phyloP scores from a whole-genome alignment of 148 eudicot genomes.

The Bassia scoparia region DNA sequence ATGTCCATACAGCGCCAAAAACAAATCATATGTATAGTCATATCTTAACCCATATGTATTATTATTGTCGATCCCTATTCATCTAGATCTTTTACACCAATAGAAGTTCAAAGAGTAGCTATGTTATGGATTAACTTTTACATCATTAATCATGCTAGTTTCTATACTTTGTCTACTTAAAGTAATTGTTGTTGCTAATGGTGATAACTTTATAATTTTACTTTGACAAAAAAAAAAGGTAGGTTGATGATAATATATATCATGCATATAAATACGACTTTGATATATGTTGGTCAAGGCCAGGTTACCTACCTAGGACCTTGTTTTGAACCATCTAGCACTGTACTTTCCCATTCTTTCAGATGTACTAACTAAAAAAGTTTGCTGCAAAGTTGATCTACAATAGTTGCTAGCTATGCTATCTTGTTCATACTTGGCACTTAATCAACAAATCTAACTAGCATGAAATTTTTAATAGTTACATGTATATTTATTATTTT shows the following conservation, averaged over 20 bases:
- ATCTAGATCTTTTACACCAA: too few relatives aligned
- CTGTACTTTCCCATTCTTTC: not conserved
- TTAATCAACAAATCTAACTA: not conserved
- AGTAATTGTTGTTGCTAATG: not conserved
- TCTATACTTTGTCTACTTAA: not conserved
- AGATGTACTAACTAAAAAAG: not conserved
- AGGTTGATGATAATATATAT: not conserved
- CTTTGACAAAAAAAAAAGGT: not conserved
- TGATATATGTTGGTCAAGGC: not conserved
- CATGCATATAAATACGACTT: not conserved
- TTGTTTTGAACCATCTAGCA: not conserved
- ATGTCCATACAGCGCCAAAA: too few relatives aligned
- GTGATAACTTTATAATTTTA: constrained; percentile 1
- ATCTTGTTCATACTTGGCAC: not conserved
- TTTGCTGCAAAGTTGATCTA: not conserved
- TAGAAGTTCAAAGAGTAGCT: not conserved
- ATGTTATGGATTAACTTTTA: not conserved
- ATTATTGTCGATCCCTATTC: too few relatives aligned
- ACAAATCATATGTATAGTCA: too few relatives aligned
- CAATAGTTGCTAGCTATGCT: not conserved
- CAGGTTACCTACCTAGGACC: constrained; percentile 20
- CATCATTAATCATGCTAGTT: constrained; percentile 9
- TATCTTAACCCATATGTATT: too few relatives aligned
- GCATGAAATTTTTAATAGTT: too few relatives aligned
- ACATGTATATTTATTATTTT: too few relatives aligned